A percentile compares a stretch with the other conserved stretches of the same genome.
Evolutionary conservation across 2,329 filamentous ascomycete species (phyloP).

Genomic region (Hypomyces perniciosus): DNA sequence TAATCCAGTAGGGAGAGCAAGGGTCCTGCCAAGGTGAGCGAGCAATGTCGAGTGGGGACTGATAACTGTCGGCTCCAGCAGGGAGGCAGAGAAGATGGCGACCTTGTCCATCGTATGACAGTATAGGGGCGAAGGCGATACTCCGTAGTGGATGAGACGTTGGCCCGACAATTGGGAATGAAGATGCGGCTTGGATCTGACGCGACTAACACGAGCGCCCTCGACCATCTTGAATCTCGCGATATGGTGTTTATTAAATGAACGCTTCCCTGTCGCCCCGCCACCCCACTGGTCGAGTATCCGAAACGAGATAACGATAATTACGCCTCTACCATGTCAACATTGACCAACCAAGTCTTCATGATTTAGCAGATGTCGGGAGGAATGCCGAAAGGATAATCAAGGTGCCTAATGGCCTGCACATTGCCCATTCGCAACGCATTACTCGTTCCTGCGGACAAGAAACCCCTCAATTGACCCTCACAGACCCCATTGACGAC

Average conservation of each 20-base stretch:
- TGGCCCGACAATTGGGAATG: no score
- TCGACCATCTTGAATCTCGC: no score
- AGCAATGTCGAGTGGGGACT: constrained; percentile 27
- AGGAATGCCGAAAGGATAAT: constrained; percentile 33
- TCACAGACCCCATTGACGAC: background rate
- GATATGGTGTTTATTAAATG: background rate
- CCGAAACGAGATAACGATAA: no score
- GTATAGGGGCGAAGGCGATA: background rate
- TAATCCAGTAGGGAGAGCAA: constrained; percentile 29
- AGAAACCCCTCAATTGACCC: background rate
- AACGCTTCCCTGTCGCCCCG: background rate
- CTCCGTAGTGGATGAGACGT: no score
- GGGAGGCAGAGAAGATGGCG: constrained; percentile 33
- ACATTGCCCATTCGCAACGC: constrained; percentile 6
- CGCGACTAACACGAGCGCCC: no score
- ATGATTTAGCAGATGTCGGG: constrained; percentile 14
- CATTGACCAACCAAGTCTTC: background rate
- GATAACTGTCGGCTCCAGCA: constrained; percentile 26
- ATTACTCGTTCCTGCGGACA: constrained; percentile 1
- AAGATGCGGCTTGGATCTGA: no score
- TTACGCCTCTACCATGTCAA: no score
- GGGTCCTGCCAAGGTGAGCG: constrained; percentile 27
- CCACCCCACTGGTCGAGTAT: no score
- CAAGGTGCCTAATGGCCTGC: constrained; percentile 27
- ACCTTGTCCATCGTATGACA: constrained; percentile 27